Evolutionary conservation across 352 stramenopile genomes (phyloP).

Genomic region (Pythium sp.): DNA sequence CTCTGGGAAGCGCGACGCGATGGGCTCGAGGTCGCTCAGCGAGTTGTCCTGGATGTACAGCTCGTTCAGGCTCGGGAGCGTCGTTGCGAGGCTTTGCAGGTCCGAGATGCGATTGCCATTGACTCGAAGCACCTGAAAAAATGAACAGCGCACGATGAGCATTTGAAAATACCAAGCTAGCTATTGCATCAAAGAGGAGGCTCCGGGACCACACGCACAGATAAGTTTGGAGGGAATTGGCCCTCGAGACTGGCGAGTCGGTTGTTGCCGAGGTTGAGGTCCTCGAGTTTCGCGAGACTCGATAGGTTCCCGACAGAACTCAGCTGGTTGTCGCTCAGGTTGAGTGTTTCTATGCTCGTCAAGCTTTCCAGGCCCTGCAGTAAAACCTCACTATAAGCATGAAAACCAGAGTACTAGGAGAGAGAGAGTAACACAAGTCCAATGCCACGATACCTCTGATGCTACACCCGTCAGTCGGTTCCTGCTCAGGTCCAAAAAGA

Average conservation of each 20-base stretch:
- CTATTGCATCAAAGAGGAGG: not conserved
- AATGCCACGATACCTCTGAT: constrained; percentile 29
- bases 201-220: constrained; percentile 19
- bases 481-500: constrained; percentile 69
- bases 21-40: constrained; percentile 29
- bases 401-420: not conserved
- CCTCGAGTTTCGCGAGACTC: constrained; percentile 66
- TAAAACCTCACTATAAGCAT: too few relatives aligned
- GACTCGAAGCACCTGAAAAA: constrained; percentile 36
- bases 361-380: constrained; percentile 53
- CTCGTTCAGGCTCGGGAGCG: constrained; percentile 51
- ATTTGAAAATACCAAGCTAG: not conserved
- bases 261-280: constrained; percentile 70
- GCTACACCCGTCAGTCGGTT: constrained; percentile 45
- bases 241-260: constrained; percentile 45
- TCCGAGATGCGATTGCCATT: constrained; percentile 49
- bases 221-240: constrained; percentile 46
- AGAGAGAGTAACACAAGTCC: not conserved
- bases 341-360: constrained; percentile 54
- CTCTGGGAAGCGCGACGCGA: constrained; percentile 35
- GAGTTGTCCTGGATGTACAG: constrained; percentile 64
- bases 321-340: constrained; percentile 63
- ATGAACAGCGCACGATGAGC: not conserved
- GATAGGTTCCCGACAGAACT: constrained; percentile 51
- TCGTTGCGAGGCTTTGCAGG: constrained; percentile 34